A percentile compares a stretch with the other conserved stretches of the same genome.
These are phyloP conservation scores for Plasmodium reichenowi DNA, from an alignment of 169 alveolate species.

Conservation along the genomic window DNA sequence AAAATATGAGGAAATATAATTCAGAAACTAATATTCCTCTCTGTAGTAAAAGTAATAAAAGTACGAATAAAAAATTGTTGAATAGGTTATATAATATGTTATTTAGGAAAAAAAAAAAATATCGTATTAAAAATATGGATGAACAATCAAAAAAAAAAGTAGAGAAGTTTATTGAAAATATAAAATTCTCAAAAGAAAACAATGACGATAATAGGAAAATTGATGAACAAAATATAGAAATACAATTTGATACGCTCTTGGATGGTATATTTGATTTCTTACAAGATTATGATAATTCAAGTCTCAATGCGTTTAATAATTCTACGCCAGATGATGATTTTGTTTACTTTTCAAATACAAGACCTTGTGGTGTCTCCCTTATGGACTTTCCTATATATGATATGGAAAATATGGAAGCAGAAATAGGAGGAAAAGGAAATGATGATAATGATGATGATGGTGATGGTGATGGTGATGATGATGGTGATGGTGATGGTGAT, in stretches of 20 bases:
- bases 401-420: no score
- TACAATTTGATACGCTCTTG: constrained; percentile 3
- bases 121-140: constrained; percentile 4
- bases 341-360: no score
- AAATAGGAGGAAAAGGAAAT: background rate
- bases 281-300: background rate
- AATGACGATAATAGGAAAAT: background rate
- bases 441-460: background rate
- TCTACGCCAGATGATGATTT: no score
- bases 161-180: constrained; percentile 13
- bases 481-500: background rate
- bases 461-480: background rate
- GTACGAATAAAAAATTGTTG: background rate
- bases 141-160: constrained; percentile 1
- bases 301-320: no score
- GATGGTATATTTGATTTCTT: constrained; percentile 14
- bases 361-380: no score
- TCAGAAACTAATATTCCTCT: background rate
- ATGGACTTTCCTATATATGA: no score
- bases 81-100: background rate
- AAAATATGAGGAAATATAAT: constrained; percentile 10
- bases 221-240: constrained; percentile 6
- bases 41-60: background rate
- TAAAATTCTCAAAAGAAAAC: background rate
- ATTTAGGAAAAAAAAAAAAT: constrained; percentile 34